phyloP scores from a whole-genome alignment of 2,329 filamentous ascomycete species.

The Rosellinia necatrix region DNA sequence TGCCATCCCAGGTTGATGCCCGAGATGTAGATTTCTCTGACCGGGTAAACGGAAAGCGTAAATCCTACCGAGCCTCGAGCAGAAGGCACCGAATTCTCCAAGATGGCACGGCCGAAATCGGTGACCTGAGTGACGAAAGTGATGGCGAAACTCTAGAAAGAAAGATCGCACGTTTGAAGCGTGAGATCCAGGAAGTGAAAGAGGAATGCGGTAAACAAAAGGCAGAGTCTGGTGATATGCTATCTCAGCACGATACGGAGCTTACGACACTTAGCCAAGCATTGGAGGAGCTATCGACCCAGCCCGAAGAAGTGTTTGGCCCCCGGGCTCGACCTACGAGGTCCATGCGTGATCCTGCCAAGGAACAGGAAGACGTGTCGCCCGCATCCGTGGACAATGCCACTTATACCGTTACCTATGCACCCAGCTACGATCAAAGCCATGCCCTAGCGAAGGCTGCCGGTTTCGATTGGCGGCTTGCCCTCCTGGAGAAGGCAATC shows the following conservation, averaged over 20 bases:
- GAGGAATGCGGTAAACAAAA: constrained; percentile 62
- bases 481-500: constrained; percentile 77
- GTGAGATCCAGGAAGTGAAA: constrained; percentile 62
- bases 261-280: constrained; percentile 72
- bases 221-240: constrained; percentile 49
- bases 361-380: constrained; percentile 27
- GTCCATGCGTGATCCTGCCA: constrained; percentile 33
- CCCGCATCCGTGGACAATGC: constrained; percentile 41
- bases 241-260: constrained; percentile 55
- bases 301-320: constrained; percentile 36
- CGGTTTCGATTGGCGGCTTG: constrained; percentile 83
- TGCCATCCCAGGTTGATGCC: constrained; percentile 75
- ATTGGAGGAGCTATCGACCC: constrained; percentile 66
- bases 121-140: constrained; percentile 71
- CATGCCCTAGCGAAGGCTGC: constrained; percentile 80
- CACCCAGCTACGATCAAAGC: constrained; percentile 66
- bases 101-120: constrained; percentile 69
- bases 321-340: constrained; percentile 31
- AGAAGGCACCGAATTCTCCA: constrained; percentile 66
- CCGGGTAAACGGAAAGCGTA: constrained; percentile 79
- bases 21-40: constrained; percentile 87
- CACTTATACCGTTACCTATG: constrained; percentile 69
- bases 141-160: constrained; percentile 76
- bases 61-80: constrained; percentile 78
- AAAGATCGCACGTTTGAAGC: constrained; percentile 79